A percentile compares a stretch with the other conserved stretches of the same genome.
These are phyloP conservation scores for Neonectria coccinea DNA, from an alignment of 2,329 filamentous ascomycete genomes.

Conservation along the genomic window DNA sequence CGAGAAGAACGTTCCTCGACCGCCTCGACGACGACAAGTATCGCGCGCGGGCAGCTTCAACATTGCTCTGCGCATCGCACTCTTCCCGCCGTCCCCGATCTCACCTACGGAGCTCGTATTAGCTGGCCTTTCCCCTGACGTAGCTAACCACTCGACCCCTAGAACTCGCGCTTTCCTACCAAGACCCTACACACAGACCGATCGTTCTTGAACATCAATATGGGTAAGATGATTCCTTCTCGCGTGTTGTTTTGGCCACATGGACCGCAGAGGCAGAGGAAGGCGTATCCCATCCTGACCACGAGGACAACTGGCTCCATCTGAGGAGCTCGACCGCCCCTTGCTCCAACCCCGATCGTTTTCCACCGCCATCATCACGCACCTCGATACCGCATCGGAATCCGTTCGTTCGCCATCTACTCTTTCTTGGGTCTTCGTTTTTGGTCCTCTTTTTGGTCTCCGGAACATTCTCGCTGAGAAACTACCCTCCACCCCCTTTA, in stretches of 20 bases:
- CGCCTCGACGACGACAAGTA: conserved; percentile 15
- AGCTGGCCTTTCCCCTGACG: conserved; percentile 42
- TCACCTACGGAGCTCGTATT: conserved; percentile 32
- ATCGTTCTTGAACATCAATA: conserved; percentile 55
- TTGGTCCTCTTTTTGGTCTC: conserved; percentile 51
- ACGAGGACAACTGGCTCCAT: conserved; percentile 37
- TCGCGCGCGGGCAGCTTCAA: conserved; percentile 24
- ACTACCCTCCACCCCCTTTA: conserved; percentile 42
- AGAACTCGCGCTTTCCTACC: conserved; percentile 49
- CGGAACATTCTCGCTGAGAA: conserved; percentile 43
- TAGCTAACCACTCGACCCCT: conserved; percentile 41
- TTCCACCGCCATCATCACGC: conserved; percentile 42
- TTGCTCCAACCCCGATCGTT: conserved; percentile 22
- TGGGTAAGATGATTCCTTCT: conserved; percentile 56
- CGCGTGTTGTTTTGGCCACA: conserved; percentile 43
- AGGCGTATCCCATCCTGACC: conserved; percentile 35
- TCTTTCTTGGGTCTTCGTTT: conserved; percentile 58
- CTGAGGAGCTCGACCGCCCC: conserved; percentile 21
- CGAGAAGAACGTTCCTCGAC: conserved; percentile 32
- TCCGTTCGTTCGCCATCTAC: conserved; percentile 60
- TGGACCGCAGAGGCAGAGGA: conserved; percentile 45
- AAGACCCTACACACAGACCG: conserved; percentile 45
- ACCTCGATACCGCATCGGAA: conserved; percentile 49
- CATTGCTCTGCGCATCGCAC: conserved; percentile 8
- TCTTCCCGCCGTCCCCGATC: conserved; percentile 24